Evolutionary conservation across 495 filamentous ascomycete genomes (phyloP), one percentile per base, ranked within the genome.

Genomic region (Penicillium cosmopolitanum): DNA sequence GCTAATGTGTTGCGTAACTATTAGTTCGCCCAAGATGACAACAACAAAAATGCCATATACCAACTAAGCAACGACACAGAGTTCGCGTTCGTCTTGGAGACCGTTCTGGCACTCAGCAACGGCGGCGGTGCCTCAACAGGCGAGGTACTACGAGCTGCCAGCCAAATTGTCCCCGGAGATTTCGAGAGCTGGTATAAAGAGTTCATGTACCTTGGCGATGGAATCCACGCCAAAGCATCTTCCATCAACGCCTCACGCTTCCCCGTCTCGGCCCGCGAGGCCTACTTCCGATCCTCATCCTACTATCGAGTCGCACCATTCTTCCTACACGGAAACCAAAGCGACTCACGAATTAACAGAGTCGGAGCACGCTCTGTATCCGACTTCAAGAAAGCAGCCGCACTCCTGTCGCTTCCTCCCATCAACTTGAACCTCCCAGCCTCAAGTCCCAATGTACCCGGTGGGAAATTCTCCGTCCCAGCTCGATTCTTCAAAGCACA

Each of bases 291-390:
- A 11, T 70, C 72, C 7, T 62, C 78, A 5, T 75, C 55, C n/a
- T 83, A 83, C 58, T 79, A 68, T 61, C 78, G 77, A 25, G 16
- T 43, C 1, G 77, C 77, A 8, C 73, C 77, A 53, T 80, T 79
- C 67, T 80, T 58, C 60, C 64, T 77, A n/a, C 78, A 79, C 52
- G 73, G 68, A 15, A 77, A 80, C 28, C 40, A 18, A 57, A 62
- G 9, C 16, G 42, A 46, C 19, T 4, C 16, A 3, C 42, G 42
- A 18, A 46, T 46, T 11, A 19, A 46, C 42, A 19, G 23, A 4
- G 18, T 46, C 42, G 42, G 15, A 16, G 42, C 15, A 16, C 15
- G 16, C 1, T 46, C n/a, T 46, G 42, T 46, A 16, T 46, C 36
- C 5, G 42, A 46, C 10, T 46, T 46, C 18, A 46, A 46, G 1